These are phyloP conservation scores for Fraxinus baroniana DNA, from an alignment of 305 asterid genomes.

Conservation along the genomic window DNA sequence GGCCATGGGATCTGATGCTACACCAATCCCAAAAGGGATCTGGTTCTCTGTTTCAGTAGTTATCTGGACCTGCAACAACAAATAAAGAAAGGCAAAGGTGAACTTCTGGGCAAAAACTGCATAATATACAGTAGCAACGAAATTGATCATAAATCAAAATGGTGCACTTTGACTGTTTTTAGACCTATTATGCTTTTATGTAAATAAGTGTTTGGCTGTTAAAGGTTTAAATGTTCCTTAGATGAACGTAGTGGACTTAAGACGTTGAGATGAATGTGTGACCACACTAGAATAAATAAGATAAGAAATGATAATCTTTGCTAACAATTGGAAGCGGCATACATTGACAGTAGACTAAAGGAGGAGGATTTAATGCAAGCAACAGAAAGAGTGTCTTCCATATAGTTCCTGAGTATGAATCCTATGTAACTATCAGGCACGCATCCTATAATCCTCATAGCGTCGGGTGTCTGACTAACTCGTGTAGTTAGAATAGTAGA, in stretches of 20 bases:
- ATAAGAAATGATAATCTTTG: neutral
- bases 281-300: neutral
- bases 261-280: neutral
- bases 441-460: neutral
- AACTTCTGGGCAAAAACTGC: neutral
- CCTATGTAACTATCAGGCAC: neutral
- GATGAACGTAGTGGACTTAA: neutral
- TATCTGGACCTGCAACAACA: constrained; percentile 61
- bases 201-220: neutral
- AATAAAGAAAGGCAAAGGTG: constrained; percentile 4
- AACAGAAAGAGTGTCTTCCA: neutral
- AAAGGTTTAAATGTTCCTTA: neutral
- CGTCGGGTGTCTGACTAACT: neutral
- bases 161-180: neutral
- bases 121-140: neutral
- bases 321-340: neutral
- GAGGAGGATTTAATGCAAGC: neutral
- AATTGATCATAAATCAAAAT: neutral
- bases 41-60: constrained; percentile 52
- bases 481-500: neutral
- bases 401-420: neutral
- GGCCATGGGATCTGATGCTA: constrained; percentile 95
- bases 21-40: constrained; percentile 84
- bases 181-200: neutral
- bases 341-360: neutral